Evolutionary conservation across 2,329 filamentous ascomycete genomes (phyloP).

Genomic region (Stachybotrys chlorohalonatus): DNA sequence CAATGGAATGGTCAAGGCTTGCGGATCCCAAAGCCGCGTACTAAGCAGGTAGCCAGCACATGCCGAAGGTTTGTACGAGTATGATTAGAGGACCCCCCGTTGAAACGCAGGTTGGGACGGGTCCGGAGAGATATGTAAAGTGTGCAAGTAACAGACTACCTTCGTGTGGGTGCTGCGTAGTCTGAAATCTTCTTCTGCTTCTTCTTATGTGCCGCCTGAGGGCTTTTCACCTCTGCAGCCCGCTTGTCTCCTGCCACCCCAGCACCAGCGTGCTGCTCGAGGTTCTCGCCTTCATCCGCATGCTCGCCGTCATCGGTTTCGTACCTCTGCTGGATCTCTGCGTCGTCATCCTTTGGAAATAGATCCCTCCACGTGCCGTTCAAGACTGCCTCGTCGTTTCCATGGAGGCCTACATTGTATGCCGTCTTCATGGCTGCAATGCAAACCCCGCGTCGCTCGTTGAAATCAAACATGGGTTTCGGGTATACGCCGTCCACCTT

Average conservation of each 20-base stretch:
- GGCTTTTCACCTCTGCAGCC: slow-evolving; percentile 5
- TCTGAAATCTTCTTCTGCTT: slow-evolving; percentile 12
- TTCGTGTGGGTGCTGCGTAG: neutral
- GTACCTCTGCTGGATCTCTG: slow-evolving; percentile 29
- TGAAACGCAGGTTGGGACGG: neutral
- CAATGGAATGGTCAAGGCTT: slow-evolving; percentile 23
- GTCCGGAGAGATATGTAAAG: neutral
- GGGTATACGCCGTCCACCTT: slow-evolving; percentile 47
- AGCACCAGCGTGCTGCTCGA: slow-evolving; percentile 5
- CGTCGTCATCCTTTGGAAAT: slow-evolving; percentile 27
- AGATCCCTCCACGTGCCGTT: slow-evolving; percentile 47
- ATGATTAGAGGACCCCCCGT: neutral
- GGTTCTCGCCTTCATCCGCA: slow-evolving; percentile 15
- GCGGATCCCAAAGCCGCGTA: slow-evolving; percentile 13
- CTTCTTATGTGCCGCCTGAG: slow-evolving; percentile 11
- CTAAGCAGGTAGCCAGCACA: slow-evolving; percentile 5
- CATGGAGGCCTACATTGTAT: slow-evolving; percentile 55
- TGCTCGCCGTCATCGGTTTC: slow-evolving; percentile 21
- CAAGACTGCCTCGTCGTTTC: slow-evolving; percentile 50
- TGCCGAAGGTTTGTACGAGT: neutral
- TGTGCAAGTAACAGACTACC: neutral
- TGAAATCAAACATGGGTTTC: slow-evolving; percentile 71
- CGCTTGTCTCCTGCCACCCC: slow-evolving; percentile 13
- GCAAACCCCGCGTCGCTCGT: slow-evolving; percentile 50
- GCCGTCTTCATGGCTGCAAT: slow-evolving; percentile 62